phyloP scores from a whole-genome alignment of 2,329 filamentous ascomycete genomes.

The Curvularia sp. region DNA sequence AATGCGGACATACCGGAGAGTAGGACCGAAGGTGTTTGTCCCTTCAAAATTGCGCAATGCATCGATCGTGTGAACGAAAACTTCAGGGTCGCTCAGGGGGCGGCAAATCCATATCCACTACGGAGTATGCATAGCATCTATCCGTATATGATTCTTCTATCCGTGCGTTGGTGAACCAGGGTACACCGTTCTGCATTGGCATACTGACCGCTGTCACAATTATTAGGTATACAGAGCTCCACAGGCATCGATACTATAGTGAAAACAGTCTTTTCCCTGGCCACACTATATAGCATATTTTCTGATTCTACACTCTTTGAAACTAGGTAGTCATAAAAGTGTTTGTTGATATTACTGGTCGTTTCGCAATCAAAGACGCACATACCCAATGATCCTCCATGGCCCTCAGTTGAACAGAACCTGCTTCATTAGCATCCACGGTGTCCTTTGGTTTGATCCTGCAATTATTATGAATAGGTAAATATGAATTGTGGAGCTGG shows the following conservation, averaged over 20 bases:
- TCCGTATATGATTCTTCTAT: too few species aligned
- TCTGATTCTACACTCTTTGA: too few species aligned
- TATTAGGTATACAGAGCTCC: too few species aligned
- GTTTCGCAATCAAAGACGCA: neutral
- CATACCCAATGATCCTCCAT: neutral
- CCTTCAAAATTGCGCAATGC: neutral
- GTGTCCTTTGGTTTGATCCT: neutral
- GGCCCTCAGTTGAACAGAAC: too few species aligned
- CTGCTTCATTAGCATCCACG: too few species aligned
- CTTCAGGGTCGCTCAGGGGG: neutral
- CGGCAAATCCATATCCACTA: neutral
- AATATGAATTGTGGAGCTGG: neutral
- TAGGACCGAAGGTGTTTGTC: neutral
- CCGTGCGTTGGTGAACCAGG: too few species aligned
- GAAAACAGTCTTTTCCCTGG: too few species aligned
- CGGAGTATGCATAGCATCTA: neutral
- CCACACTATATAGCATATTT: too few species aligned
- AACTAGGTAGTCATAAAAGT: neutral
- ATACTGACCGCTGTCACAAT: too few species aligned
- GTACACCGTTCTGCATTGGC: too few species aligned
- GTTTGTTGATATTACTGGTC: neutral
- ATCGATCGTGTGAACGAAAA: neutral
- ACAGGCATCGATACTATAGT: too few species aligned
- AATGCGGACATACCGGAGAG: neutral
- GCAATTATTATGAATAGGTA: neutral